Conservation (phyloP, 192 early-diverging fungal genomes). For the Dispira parvispora region DNA sequence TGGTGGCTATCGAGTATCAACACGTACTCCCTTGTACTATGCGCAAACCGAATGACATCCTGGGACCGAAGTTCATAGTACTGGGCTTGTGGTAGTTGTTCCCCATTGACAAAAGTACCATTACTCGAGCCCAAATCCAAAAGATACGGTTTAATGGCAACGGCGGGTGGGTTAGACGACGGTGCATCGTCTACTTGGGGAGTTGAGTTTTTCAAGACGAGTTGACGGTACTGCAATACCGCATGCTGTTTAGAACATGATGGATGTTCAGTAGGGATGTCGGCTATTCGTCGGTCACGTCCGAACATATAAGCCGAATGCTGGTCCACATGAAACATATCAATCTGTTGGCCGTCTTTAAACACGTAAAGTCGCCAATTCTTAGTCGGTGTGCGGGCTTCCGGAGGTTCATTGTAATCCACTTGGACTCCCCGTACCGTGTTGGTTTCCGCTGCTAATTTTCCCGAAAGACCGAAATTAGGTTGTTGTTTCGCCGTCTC, state of each 20-base stretch:
- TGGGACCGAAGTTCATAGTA: conserved; percentile 70
- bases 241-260: conserved; percentile 92
- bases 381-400: conserved; percentile 59
- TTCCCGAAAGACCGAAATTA: conserved; percentile 74
- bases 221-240: conserved; percentile 71
- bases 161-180: background rate
- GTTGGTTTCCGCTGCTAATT: conserved; percentile 75
- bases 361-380: conserved; percentile 85
- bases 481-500: conserved; percentile 28
- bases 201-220: conserved; percentile 24
- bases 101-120: conserved; percentile 76
- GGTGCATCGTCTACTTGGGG: background rate
- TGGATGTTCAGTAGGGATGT: conserved; percentile 90
- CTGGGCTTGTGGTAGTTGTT: conserved; percentile 47
- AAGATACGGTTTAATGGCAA: conserved; percentile 58
- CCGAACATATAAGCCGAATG: conserved; percentile 81
- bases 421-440: conserved; percentile 71
- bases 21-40: conserved; percentile 83
- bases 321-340: conserved; percentile 68
- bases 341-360: conserved; percentile 77
- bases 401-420: conserved; percentile 85
- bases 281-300: conserved; percentile 69
- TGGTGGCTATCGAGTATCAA: conserved; percentile 42
- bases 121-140: conserved; percentile 90
- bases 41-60: conserved; percentile 83